A percentile compares a stretch with the other conserved stretches of the same genome.
Conservation (phyloP, 2,329 filamentous ascomycete species). For the Phyllosticta citrichinensis region DNA sequence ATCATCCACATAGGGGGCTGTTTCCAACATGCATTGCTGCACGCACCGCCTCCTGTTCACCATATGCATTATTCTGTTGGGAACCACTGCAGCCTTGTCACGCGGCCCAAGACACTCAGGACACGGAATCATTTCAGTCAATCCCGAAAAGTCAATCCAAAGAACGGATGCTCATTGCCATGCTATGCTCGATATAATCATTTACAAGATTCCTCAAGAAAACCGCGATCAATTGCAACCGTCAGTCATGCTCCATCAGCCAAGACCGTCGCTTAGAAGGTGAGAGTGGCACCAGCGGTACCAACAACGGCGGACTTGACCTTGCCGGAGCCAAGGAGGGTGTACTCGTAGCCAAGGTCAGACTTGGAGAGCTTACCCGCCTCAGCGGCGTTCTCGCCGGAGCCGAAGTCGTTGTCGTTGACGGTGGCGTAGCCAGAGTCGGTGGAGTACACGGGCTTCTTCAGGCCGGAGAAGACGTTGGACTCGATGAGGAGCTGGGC, state of each 20-base stretch:
- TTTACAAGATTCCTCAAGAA: neutral
- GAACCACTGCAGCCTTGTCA: neutral
- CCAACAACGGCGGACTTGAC: conserved; percentile 32
- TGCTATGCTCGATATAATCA: neutral
- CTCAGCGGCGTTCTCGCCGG: conserved; percentile 21
- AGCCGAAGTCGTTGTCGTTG: conserved; percentile 31
- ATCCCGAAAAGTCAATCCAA: neutral
- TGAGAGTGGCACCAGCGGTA: conserved; percentile 29
- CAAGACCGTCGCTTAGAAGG: conserved; percentile 17
- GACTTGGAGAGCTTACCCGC: conserved; percentile 22
- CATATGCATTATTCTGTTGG: too few relatives aligned
- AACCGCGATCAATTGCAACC: neutral
- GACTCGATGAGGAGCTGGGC: conserved; percentile 35
- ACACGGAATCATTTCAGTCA: neutral
- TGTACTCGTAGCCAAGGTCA: conserved; percentile 25
- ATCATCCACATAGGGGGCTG: too few relatives aligned
- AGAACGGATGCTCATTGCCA: neutral
- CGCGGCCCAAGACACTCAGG: neutral
- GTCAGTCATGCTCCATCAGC: neutral
- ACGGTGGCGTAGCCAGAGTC: conserved; percentile 28
- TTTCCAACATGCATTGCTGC: too few relatives aligned
- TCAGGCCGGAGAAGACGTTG: conserved; percentile 26
- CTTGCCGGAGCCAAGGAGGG: conserved; percentile 22
- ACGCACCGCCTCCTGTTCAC: too few relatives aligned
- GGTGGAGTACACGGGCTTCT: conserved; percentile 26